Percentiles rank a stretch among this genome's conserved stretches.
phyloP scores from a whole-genome alignment of 2,329 filamentous ascomycete species.

The Huntiella decipiens region DNA sequence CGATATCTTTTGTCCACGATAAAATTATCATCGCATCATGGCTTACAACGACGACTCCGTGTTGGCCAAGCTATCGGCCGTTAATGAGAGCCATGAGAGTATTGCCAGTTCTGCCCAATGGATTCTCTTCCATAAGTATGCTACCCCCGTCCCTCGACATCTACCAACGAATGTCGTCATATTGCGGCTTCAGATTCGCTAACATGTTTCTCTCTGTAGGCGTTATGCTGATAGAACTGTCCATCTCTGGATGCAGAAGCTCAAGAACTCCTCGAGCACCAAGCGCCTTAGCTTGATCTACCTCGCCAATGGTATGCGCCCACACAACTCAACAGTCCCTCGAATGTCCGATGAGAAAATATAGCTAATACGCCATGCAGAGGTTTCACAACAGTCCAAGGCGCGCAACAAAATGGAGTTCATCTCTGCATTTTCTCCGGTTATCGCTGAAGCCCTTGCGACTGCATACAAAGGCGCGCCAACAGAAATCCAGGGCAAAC shows the following conservation, averaged over 20 bases:
- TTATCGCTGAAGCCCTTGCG: constrained; percentile 78
- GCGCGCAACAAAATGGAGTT: constrained; percentile 87
- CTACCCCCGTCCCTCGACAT: not conserved
- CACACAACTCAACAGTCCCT: not conserved
- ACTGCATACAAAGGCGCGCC: constrained; percentile 81
- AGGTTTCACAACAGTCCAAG: constrained; percentile 92
- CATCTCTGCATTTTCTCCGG: constrained; percentile 71
- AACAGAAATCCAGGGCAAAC: constrained; percentile 69
- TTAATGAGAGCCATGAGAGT: constrained; percentile 95
- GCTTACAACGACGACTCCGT: constrained; percentile 93
- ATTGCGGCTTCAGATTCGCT: constrained; percentile 3
- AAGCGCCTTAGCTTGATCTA: constrained; percentile 87
- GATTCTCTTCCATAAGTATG: constrained; percentile 97
- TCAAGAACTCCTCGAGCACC: constrained; percentile 70
- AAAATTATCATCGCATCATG: constrained; percentile 32
- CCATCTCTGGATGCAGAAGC: constrained; percentile 72
- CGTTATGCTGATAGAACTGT: constrained; percentile 84
- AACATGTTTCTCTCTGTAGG: constrained; percentile 26
- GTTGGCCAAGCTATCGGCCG: constrained; percentile 77
- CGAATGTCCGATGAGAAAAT: not conserved
- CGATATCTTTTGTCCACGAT: too few relatives aligned
- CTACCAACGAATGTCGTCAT: not conserved
- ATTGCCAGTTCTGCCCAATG: constrained; percentile 94
- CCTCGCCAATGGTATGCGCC: constrained; percentile 65
- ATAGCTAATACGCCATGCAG: constrained; percentile 25